Percentiles rank a stretch among this genome's conserved stretches.
phyloP scores from a whole-genome alignment of 345 rosid genomes.

The Salix udensis region DNA sequence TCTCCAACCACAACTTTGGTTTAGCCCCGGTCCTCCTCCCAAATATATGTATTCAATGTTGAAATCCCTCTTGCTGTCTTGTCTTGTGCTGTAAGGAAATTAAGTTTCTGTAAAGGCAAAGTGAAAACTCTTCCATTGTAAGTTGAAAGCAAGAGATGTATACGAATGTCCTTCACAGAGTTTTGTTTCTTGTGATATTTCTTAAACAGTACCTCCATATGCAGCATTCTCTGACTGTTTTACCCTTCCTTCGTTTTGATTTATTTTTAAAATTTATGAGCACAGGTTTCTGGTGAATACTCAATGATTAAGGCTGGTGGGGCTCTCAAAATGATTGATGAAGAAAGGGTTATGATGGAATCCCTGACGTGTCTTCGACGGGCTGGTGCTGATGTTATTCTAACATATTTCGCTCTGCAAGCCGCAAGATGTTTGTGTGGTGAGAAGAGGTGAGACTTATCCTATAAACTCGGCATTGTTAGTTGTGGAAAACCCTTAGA shows the following conservation, averaged over 20 bases:
- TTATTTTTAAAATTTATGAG: neutral
- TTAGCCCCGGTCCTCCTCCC: neutral
- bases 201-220: no score
- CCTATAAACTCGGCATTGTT: neutral
- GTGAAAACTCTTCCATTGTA: neutral
- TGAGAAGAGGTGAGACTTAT: constrained; percentile 28
- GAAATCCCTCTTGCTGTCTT: no score
- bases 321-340: constrained; percentile 82
- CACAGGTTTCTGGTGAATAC: constrained; percentile 83
- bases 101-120: neutral
- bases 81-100: no score
- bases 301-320: constrained; percentile 94
- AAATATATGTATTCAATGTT: no score
- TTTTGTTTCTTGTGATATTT: neutral
- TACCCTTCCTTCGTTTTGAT: neutral
- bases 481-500: neutral
- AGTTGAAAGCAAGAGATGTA: neutral
- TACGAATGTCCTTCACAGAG: neutral
- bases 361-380: constrained; percentile 78
- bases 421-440: constrained; percentile 77
- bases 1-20: neutral
- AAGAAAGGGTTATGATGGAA: constrained; percentile 91
- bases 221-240: neutral
- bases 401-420: constrained; percentile 83
- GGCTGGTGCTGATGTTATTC: constrained; percentile 82